Percentiles rank a stretch among this genome's conserved stretches.
Evolutionary conservation across 768 basidiomycete genomes (phyloP).

Genomic region (Tricholoma saponaceum): DNA sequence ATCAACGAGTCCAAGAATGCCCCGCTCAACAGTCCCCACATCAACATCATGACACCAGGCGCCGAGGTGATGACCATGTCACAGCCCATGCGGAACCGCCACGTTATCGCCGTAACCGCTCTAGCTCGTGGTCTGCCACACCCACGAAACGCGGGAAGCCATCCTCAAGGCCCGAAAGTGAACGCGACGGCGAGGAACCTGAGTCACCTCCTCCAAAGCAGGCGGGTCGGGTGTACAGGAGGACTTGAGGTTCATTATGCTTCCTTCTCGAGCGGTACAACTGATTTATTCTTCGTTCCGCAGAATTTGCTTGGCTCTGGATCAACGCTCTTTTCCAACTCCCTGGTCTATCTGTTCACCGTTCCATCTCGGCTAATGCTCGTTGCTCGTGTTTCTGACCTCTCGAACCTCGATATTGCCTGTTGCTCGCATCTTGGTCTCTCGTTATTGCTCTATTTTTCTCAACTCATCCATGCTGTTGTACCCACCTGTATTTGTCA

Average conservation of each 20-base stretch:
- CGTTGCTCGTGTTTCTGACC: neutral
- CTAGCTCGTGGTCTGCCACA: neutral
- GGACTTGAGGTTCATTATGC: neutral
- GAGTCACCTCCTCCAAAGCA: neutral
- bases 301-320: neutral
- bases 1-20: neutral
- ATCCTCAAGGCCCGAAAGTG: neutral
- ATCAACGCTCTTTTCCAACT: neutral
- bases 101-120: neutral
- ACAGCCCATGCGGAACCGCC: too few species aligned
- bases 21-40: neutral
- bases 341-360: neutral
- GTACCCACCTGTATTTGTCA: neutral
- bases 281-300: neutral
- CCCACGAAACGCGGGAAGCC: neutral
- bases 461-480: neutral
- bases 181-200: neutral
- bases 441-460: neutral
- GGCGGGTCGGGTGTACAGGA: neutral
- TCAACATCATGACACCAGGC: too few species aligned
- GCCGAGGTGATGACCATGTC: neutral
- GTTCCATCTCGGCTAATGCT: neutral
- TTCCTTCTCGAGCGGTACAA: neutral
- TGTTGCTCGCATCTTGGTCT: neutral
- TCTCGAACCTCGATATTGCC: neutral